Evolutionary conservation across 2,329 filamentous ascomycete genomes (phyloP), one percentile per base, ranked within the genome.

Genomic region (Trichophyton benhamiae): DNA sequence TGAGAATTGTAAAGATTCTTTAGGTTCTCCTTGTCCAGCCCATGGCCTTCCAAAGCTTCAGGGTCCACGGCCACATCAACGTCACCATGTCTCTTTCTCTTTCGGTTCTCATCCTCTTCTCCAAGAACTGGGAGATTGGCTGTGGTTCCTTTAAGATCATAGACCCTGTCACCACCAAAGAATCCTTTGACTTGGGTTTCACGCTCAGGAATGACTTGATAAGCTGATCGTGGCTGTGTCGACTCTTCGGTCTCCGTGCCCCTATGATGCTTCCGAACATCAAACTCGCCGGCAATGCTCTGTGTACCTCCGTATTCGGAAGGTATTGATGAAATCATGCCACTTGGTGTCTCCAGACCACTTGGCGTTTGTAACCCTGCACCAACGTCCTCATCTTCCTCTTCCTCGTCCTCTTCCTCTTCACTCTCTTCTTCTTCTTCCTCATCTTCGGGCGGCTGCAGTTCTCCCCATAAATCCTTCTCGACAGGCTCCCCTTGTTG

Each of bases 21-120:
- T 68, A 99, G 74, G 67, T 91, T 88, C 27, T 96, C 91, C 73
- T 92, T 95, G 75, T 83, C 87, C 69, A 97, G 81, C 2, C 41
- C 25, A 15, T 59, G 86, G 82, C 46, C 80, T 65, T 84, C 84
- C 63, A 99, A 74, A 42, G 87, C 82, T 71, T 97, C 92, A 3
- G 89, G 84, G 68, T 97, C 91, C 65, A 99, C 84, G 25, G 91
- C 89, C 30, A 97, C 87, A 67, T 99, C 94, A 25, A 99, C 83
- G 72, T 99, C 94, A 46, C 92, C 94, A 3, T 88, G 91, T 82
- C 96, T 96, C 84, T 97, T 99, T 69, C 90, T 83, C 77, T 95
- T 94, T 69, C 89, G 79, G 60, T 73, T 80, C 61, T 91, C 84
- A 62, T 91, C 88, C 25, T 95, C 89, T 65, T 84, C 82, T 9